Conservation (phyloP, 495 filamentous ascomycete species). For the Penicillium lividum region DNA sequence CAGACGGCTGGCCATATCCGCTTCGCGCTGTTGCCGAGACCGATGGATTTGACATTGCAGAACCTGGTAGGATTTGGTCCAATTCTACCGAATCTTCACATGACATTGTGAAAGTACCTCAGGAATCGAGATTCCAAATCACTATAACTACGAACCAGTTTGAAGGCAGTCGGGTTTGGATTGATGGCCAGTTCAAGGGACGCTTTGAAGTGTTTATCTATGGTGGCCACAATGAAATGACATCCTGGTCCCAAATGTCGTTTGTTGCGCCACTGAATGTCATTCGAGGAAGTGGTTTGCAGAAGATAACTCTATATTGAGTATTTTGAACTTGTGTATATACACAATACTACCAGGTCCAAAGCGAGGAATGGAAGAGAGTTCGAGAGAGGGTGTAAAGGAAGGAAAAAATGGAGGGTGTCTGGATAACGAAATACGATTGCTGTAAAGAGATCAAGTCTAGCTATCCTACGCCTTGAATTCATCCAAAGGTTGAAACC, state of each 20-base stretch:
- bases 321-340: neutral
- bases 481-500: neutral
- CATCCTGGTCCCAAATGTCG: constrained; percentile 60
- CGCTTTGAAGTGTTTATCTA: constrained; percentile 58
- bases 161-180: constrained; percentile 50
- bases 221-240: constrained; percentile 49
- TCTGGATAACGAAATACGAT: neutral
- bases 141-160: constrained; percentile 40
- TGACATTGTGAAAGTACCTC: constrained; percentile 23
- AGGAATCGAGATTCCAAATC: constrained; percentile 14
- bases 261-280: constrained; percentile 53
- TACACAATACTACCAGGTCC: too few relatives aligned
- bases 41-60: constrained; percentile 29
- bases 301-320: constrained; percentile 9
- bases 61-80: constrained; percentile 34
- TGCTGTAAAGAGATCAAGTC: constrained; percentile 3
- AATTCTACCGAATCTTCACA: constrained; percentile 34
- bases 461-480: neutral
- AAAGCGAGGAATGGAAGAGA: too few relatives aligned
- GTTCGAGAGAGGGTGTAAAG: too few relatives aligned
- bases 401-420: neutral
- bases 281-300: constrained; percentile 26
- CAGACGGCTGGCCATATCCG: constrained; percentile 54
- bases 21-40: constrained; percentile 41
- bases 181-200: constrained; percentile 44